A percentile compares a stretch with the other conserved stretches of the same genome.
These are phyloP conservation scores for Diplodia seriata DNA, from an alignment of 2,329 filamentous ascomycete species.

Conservation along the genomic window DNA sequence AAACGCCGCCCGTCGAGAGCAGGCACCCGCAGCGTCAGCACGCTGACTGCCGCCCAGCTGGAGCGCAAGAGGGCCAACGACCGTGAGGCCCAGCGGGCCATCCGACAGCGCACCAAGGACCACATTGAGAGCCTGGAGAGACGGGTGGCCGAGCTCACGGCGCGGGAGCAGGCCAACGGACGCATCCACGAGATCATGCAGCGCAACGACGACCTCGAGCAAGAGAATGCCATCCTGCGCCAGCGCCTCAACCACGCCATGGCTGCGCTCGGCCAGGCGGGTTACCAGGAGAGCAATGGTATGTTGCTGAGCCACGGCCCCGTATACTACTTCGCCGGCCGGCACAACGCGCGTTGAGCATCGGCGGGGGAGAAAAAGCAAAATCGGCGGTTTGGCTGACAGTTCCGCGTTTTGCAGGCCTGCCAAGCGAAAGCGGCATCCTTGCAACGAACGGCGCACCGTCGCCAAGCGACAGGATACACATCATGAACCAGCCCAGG, in stretches of 20 bases:
- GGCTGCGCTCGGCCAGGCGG: constrained; percentile 47
- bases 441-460: constrained; percentile 43
- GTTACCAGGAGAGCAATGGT: constrained; percentile 44
- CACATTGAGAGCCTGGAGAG: constrained; percentile 65
- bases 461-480: constrained; percentile 49
- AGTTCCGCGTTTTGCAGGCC: constrained; percentile 27
- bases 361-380: constrained; percentile 21
- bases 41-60: constrained; percentile 63
- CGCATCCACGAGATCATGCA: constrained; percentile 60
- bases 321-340: constrained; percentile 12
- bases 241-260: constrained; percentile 57
- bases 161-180: constrained; percentile 54
- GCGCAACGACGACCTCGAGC: constrained; percentile 61
- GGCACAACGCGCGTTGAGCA: constrained; percentile 27
- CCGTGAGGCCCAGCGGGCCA: constrained; percentile 65
- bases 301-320: constrained; percentile 38
- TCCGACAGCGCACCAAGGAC: constrained; percentile 65
- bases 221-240: constrained; percentile 61
- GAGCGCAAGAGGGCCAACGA: constrained; percentile 67
- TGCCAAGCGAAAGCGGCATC: constrained; percentile 35
- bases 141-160: constrained; percentile 60
- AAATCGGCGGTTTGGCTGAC: constrained; percentile 28
- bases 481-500: constrained; percentile 49
- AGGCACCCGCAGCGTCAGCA: constrained; percentile 64
- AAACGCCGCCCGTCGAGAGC: constrained; percentile 61